Conservation (phyloP, 2,329 filamentous ascomycete species). For the Grosmannia penicillata region DNA sequence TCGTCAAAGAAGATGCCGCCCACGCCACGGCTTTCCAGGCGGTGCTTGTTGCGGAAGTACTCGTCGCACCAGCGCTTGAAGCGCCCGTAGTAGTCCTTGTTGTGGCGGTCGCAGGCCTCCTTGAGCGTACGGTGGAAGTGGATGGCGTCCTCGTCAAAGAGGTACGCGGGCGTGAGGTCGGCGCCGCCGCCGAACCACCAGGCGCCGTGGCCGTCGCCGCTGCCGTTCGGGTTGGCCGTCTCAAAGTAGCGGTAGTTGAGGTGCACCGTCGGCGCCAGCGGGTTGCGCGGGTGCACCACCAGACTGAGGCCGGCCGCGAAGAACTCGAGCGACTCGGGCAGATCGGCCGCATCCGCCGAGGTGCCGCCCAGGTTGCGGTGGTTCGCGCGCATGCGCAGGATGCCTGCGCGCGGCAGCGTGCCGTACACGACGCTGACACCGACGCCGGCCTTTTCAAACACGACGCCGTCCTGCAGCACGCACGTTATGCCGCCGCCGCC, state of each 20-base stretch:
- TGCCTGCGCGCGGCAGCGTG: constrained; percentile 70
- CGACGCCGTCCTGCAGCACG: constrained; percentile 87
- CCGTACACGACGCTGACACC: constrained; percentile 94
- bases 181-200: constrained; percentile 99
- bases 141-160: constrained; percentile 93
- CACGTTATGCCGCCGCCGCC: constrained; percentile 90
- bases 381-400: constrained; percentile 85
- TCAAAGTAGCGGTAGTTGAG: constrained; percentile 99
- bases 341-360: constrained; percentile 20
- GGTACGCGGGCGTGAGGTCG: constrained; percentile 81
- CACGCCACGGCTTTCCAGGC: constrained; percentile 70
- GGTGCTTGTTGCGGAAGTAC: constrained; percentile 91
- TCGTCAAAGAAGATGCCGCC: constrained; percentile 99
- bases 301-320: constrained; percentile 89
- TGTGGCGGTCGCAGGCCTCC: constrained; percentile 82
- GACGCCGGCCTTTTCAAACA: constrained; percentile 95
- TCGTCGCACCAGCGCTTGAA: constrained; percentile 99
- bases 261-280: constrained; percentile 94
- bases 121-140: constrained; percentile 95
- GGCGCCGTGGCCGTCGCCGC: constrained; percentile 45
- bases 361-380: constrained; percentile 69
- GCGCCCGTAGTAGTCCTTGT: constrained; percentile 77
- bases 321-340: constrained; percentile 72
- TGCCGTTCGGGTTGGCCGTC: constrained; percentile 68
- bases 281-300: constrained; percentile 86